Evolutionary conservation across 78 protist genomes (phyloP), one percentile per base, ranked within the genome.

Genomic region (Goniomonas avonlea): DNA sequence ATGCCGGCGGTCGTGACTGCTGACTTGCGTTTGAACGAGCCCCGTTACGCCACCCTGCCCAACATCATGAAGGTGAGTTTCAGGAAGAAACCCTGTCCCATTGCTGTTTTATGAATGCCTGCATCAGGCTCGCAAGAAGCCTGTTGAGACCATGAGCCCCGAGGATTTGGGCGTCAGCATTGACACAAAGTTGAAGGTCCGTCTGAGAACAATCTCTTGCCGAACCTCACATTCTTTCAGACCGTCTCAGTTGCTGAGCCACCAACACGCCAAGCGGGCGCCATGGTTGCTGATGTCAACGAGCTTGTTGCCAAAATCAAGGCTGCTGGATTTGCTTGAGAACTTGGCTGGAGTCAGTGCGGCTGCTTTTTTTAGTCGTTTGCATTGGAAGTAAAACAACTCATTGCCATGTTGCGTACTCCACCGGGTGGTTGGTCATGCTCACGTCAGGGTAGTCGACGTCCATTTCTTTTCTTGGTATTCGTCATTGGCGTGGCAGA

Each of bases 11-110:
- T 96, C 25, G 63, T 96, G 66, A 74, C 96, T 4, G 82, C 91
- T 43, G 99, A 96, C 58, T 85, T 96, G 39, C 88, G 96, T 37
- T 84, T 96, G 60, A 96, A 94, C 87, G 91, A 92, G 63, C 99
- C 99, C 34, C 81, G 99, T 38, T 96, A 89, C 68, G 94, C 97
- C 37, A 89, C 92, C 29, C 89, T 96, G 43, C 94, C 90, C 32
- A 92, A 91, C 85, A 93, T 96, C 77, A 94, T 95, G 92, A 79
- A 78, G 75, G 88, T 60, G 7, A 53, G 37, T 58, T n/a, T n/a
- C n/a, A n/a, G n/a, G 25, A 27, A 40, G n/a, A 11, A 29, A n/a
- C 5, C 1, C 59, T 35, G n/a, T n/a, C n/a, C 41, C 3, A 9
- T 5, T 56, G 58, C 32, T 58, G 31, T 58, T 20, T 7, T 27